These are phyloP conservation scores for Avena sativa DNA, from an alignment of 176 grass and related monocot species.

Conservation along the genomic window DNA sequence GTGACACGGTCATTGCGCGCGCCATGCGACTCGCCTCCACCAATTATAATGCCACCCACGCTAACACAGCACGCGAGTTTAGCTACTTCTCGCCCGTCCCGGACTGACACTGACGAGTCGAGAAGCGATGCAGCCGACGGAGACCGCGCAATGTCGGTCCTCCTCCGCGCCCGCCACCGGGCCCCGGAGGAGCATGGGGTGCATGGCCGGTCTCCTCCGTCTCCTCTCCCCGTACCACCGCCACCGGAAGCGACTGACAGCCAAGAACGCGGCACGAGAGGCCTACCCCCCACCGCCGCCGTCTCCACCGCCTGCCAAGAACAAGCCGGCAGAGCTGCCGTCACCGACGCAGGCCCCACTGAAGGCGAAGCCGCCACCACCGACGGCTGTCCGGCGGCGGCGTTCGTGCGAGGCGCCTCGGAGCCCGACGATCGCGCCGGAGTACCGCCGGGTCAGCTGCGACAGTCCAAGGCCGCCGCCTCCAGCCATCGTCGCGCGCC, in stretches of 20 bases:
- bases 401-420: slow-evolving; percentile 70
- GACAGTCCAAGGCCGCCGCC: slow-evolving; percentile 57
- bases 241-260: slow-evolving; percentile 81
- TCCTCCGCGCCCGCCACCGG: slow-evolving; percentile 26
- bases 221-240: slow-evolving; percentile 84
- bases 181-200: slow-evolving; percentile 57
- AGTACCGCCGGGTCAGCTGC: slow-evolving; percentile 64
- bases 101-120: neutral
- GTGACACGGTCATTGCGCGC: slow-evolving; percentile 32
- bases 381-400: slow-evolving; percentile 21
- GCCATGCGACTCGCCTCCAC: slow-evolving; percentile 14
- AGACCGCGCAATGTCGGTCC: slow-evolving; percentile 39
- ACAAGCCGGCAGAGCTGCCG: neutral
- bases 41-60: slow-evolving; percentile 56
- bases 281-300: neutral
- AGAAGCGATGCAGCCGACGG: slow-evolving; percentile 53
- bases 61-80: slow-evolving; percentile 4
- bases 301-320: slow-evolving; percentile 28
- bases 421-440: slow-evolving; percentile 77
- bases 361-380: neutral
- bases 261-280: slow-evolving; percentile 14
- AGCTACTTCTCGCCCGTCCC: slow-evolving; percentile 5
- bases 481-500: slow-evolving; percentile 72
- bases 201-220: slow-evolving; percentile 87
- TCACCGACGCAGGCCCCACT: neutral